Evolutionary conservation across 257 asterid species (phyloP).

Genomic region (Ophiorrhiza pumila): DNA sequence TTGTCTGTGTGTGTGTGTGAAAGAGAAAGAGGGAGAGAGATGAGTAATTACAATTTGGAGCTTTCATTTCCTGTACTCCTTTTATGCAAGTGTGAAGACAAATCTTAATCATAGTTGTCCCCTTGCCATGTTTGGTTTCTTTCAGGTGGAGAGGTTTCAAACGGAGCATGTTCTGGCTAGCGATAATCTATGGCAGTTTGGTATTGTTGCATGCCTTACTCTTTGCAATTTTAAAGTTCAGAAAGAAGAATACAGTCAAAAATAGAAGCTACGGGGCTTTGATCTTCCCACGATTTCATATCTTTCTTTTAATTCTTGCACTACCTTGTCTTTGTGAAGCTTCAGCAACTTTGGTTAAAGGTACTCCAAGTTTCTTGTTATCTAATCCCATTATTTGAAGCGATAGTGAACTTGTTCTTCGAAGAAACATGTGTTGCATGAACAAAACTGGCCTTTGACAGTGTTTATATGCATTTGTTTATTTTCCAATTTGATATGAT

Average conservation of each 20-base stretch:
- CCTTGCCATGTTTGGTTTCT: conserved; percentile 6
- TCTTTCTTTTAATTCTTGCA: conserved; percentile 70
- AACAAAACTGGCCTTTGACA: neutral
- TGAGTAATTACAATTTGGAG: conserved; percentile 1
- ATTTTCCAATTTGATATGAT: neutral
- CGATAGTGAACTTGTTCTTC: neutral
- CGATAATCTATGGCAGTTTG: conserved; percentile 56
- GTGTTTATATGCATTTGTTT: neutral
- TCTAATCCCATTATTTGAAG: neutral
- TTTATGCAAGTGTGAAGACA: neutral
- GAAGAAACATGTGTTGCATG: too few species aligned
- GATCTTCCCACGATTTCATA: conserved; percentile 70
- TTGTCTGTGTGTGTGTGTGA: too few species aligned
- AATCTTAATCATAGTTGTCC: neutral
- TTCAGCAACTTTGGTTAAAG: conserved; percentile 63
- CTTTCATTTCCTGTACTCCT: neutral
- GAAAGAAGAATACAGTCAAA: conserved; percentile 41
- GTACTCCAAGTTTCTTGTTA: conserved; percentile 30
- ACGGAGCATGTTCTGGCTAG: conserved; percentile 88
- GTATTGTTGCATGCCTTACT: conserved; percentile 49
- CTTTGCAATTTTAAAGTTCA: conserved; percentile 42
- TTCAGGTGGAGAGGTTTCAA: conserved; percentile 87
- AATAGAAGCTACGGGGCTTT: conserved; percentile 60
- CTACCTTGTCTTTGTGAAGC: conserved; percentile 75
- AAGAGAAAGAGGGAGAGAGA: neutral